Conservation (phyloP, 202 grass and related monocot genomes). For the Bolboschoenoplectus hybrid region DNA sequence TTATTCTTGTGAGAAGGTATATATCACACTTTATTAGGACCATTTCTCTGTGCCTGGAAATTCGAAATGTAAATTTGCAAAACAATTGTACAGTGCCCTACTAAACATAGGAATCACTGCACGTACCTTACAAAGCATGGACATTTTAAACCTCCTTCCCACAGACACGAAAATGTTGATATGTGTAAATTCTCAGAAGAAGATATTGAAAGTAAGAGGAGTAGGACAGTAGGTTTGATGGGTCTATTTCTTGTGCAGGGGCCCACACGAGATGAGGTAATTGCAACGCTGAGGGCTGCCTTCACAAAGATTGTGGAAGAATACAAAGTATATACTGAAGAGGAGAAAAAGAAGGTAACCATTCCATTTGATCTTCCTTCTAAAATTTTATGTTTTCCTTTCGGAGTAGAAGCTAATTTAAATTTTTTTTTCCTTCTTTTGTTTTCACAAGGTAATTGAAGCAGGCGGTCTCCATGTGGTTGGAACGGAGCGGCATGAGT, state of each 20-base stretch:
- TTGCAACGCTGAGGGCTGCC: conserved; percentile 80
- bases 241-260: conserved; percentile 51
- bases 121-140: background rate
- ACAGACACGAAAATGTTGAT: conserved; percentile 1
- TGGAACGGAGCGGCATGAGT: conserved; percentile 97
- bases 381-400: background rate
- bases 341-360: conserved; percentile 86
- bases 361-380: conserved; percentile 29
- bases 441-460: conserved; percentile 70
- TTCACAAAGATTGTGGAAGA: conserved; percentile 84
- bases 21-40: conserved; percentile 36
- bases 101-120: background rate
- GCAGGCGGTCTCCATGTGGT: conserved; percentile 95
- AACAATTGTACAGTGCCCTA: background rate
- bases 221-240: conserved; percentile 23
- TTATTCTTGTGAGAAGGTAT: conserved; percentile 97
- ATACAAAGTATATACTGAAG: conserved; percentile 91
- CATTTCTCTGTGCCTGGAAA: conserved; percentile 32
- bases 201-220: conserved; percentile 9
- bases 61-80: conserved; percentile 27
- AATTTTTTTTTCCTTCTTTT: conserved; percentile 1
- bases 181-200: background rate
- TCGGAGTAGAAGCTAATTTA: conserved; percentile 26
- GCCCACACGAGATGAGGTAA: conserved; percentile 86
- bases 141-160: background rate